Evolutionary conservation across 768 basidiomycete species (phyloP).

Genomic region (Cystoderma amianthinum): DNA sequence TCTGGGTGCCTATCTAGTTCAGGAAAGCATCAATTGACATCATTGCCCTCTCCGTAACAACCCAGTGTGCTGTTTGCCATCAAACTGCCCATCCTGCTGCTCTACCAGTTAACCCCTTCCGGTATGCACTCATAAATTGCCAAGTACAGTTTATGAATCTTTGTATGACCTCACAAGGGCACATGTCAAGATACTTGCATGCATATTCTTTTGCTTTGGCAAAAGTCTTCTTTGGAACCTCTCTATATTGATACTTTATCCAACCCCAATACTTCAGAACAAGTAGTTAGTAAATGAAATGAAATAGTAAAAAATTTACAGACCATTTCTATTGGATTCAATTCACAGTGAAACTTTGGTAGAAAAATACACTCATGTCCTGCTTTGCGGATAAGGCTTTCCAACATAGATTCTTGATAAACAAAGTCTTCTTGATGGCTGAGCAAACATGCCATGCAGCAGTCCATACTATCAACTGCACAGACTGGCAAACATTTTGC

Average conservation of each 20-base stretch:
- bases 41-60: conserved; percentile 8
- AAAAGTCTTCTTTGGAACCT: conserved; percentile 21
- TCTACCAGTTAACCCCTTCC: conserved; percentile 22
- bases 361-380: conserved; percentile 18
- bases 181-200: conserved; percentile 19
- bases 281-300: background rate
- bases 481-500: conserved; percentile 8
- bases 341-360: conserved; percentile 4
- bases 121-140: conserved; percentile 26
- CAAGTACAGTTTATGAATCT: conserved; percentile 26
- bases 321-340: conserved; percentile 30
- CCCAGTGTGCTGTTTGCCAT: conserved; percentile 24
- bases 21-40: conserved; percentile 4
- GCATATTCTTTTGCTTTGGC: conserved; percentile 17
- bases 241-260: conserved; percentile 25
- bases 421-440: conserved; percentile 28
- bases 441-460: conserved; percentile 27
- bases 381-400: conserved; percentile 17
- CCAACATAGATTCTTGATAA: conserved; percentile 22
- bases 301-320: conserved; percentile 4
- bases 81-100: conserved; percentile 29
- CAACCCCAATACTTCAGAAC: conserved; percentile 30
- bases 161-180: conserved; percentile 24
- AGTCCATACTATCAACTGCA: conserved; percentile 5
- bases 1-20: background rate